Evolutionary conservation across 2,329 filamentous ascomycete species (phyloP), one percentile per base, ranked within the genome.

Genomic region (Claviceps monticola): DNA sequence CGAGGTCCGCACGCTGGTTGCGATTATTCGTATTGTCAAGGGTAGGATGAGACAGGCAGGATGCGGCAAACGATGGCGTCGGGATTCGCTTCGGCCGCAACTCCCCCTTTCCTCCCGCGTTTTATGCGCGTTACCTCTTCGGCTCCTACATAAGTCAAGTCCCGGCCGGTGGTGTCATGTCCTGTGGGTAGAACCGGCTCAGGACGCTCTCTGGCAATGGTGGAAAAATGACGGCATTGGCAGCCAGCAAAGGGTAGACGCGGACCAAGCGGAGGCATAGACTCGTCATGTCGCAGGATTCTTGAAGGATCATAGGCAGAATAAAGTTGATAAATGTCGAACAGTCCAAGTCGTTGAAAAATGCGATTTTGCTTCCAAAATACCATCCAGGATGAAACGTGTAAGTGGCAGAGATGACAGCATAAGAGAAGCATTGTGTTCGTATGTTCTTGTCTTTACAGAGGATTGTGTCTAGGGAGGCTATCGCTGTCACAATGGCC

Each of bases 71-170:
- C 61, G 71, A 95, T 41, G 81, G 95, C 0, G 67, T 94, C 11
- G 90, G 95, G 66, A 70, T 95, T 43, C 85, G 88, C 2, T 95
- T 95, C 60, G 82, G 86, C 2, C 74, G 78, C 14, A 75, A 84
- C 48, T 95, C 82, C 57, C 90, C 90, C 0, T 79, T 85, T 61
- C 76, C 79, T 1, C 90, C 29, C 90, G 3, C 90, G 90, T 0
- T 95, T 95, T 61, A 79, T 95, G 29, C 83, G 90, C 6, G 81
- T 95, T 95, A 50, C 80, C 84, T 5, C 90, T 90, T 1, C 82
- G 84, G 4, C 91, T 95, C 64, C 64, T 91, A 19, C 74, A 34
- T 11, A 11, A 11, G 9, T 34, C 11, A 95, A 63, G 83, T 96
- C 54, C 95, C 90, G 0, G 70, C 74, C 1, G 90, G 90, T 23